Evolutionary conservation across 1,284 basidiomycete species (phyloP).

Genomic region (Taiwanofungus camphoratus): DNA sequence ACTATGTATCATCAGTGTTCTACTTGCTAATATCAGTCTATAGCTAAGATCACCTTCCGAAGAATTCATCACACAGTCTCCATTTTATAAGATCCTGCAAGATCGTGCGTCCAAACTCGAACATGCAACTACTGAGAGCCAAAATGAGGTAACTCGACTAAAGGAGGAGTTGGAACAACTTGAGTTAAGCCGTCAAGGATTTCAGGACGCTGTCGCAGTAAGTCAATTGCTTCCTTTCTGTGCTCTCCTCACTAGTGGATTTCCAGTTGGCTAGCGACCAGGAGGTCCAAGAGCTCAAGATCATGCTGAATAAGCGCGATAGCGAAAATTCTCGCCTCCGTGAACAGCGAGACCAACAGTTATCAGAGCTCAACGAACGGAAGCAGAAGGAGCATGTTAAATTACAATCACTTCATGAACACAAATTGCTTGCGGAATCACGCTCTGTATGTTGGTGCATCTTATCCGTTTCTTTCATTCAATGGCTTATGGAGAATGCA

Average conservation of each 20-base stretch:
- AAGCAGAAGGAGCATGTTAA: constrained; percentile 64
- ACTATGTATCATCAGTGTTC: background rate
- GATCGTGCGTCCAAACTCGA: constrained; percentile 41
- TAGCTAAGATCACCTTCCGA: constrained; percentile 42
- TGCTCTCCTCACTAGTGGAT: constrained; percentile 10
- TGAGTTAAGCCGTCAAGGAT: constrained; percentile 36
- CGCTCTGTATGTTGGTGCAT: constrained; percentile 46
- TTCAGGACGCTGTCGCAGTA: constrained; percentile 44
- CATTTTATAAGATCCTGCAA: constrained; percentile 43
- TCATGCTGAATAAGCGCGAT: constrained; percentile 60
- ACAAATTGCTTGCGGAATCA: constrained; percentile 66
- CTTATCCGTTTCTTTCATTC: constrained; percentile 13
- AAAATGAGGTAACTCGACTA: constrained; percentile 31
- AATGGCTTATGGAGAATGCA: constrained; percentile 30
- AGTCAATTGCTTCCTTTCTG: constrained; percentile 9
- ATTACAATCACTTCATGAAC: constrained; percentile 61
- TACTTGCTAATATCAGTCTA: constrained; percentile 8
- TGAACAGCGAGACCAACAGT: constrained; percentile 74
- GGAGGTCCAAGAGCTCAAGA: constrained; percentile 50
- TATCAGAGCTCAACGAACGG: constrained; percentile 69
- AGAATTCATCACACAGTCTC: constrained; percentile 40
- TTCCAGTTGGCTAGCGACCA: constrained; percentile 42
- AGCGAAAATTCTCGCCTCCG: constrained; percentile 73
- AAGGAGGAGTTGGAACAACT: constrained; percentile 37
- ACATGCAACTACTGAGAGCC: constrained; percentile 31